These are phyloP conservation scores for Prunus salicina DNA, from an alignment of 306 rosid species.

Conservation along the genomic window DNA sequence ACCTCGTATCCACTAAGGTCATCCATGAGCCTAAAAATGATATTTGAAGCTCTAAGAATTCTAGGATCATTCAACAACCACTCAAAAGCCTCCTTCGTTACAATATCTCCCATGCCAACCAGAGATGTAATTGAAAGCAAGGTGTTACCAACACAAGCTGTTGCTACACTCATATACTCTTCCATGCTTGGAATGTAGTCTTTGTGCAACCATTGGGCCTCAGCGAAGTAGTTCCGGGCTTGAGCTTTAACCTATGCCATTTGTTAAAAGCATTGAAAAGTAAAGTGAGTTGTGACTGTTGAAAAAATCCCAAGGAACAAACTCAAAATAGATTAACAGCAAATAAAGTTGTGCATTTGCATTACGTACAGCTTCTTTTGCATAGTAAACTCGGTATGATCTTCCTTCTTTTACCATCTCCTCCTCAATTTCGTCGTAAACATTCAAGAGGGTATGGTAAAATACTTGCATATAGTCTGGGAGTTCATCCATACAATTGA, in stretches of 20 bases:
- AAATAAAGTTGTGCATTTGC: too few relatives aligned
- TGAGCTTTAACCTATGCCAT: conserved; percentile 8
- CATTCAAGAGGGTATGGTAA: too few relatives aligned
- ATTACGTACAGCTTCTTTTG: too few relatives aligned
- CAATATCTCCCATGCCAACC: conserved; percentile 14
- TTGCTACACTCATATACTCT: conserved; percentile 21
- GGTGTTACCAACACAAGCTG: neutral
- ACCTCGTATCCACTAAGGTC: conserved; percentile 22
- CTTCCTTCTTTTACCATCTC: too few relatives aligned
- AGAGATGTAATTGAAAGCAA: neutral
- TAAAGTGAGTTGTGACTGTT: too few relatives aligned
- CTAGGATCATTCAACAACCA: conserved; percentile 17
- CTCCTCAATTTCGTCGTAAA: too few relatives aligned
- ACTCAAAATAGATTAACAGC: too few relatives aligned
- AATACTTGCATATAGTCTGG: too few relatives aligned
- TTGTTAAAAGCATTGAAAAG: neutral
- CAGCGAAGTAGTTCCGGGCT: conserved; percentile 21
- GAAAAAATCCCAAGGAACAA: too few relatives aligned
- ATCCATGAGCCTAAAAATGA: conserved; percentile 25
- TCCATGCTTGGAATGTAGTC: conserved; percentile 27
- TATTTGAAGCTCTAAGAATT: conserved; percentile 6
- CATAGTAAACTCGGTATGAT: too few relatives aligned
- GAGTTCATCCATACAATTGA: neutral
- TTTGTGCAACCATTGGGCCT: conserved; percentile 35
- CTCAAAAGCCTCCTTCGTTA: conserved; percentile 19